phyloP scores from a whole-genome alignment of 2,329 filamentous ascomycete genomes.

The Calonectria hawksworthii region DNA sequence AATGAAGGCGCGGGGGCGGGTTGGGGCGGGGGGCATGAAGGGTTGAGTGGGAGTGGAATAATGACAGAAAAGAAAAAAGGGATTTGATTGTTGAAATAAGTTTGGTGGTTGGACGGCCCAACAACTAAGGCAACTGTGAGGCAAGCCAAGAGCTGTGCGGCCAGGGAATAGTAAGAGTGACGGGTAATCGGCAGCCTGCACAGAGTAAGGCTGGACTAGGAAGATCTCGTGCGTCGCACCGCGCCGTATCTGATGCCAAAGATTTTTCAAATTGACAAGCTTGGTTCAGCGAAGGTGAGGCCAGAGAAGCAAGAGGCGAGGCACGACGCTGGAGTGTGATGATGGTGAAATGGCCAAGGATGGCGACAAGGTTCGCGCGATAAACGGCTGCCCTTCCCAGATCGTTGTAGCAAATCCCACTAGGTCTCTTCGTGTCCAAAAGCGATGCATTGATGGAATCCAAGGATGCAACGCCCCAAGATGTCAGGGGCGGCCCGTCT shows the following conservation, averaged over 20 bases:
- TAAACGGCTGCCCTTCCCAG: background rate
- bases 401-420: background rate
- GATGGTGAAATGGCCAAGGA: background rate
- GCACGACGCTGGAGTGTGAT: background rate
- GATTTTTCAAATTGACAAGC: constrained; percentile 10
- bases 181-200: background rate
- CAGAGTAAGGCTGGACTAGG: background rate
- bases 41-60: constrained; percentile 17
- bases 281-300: background rate
- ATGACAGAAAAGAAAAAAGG: constrained; percentile 14
- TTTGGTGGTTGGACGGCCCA: constrained; percentile 32
- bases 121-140: constrained; percentile 24
- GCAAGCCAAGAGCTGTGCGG: background rate
- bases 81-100: constrained; percentile 44
- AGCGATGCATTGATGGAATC: constrained; percentile 21
- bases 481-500: constrained; percentile 26
- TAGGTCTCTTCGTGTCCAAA: background rate
- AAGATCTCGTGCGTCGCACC: background rate
- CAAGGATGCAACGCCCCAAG: constrained; percentile 26
- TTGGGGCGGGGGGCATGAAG: constrained; percentile 10
- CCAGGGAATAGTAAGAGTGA: background rate
- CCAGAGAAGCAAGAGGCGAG: constrained; percentile 8
- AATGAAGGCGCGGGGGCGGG: background rate
- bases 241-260: constrained; percentile 1
- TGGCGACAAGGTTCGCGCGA: constrained; percentile 8